A percentile compares a stretch with the other conserved stretches of the same genome.
These are phyloP conservation scores for Chloranthus sessilifolius DNA, from an alignment of 164 flowering plant genomes.

Conservation along the genomic window DNA sequence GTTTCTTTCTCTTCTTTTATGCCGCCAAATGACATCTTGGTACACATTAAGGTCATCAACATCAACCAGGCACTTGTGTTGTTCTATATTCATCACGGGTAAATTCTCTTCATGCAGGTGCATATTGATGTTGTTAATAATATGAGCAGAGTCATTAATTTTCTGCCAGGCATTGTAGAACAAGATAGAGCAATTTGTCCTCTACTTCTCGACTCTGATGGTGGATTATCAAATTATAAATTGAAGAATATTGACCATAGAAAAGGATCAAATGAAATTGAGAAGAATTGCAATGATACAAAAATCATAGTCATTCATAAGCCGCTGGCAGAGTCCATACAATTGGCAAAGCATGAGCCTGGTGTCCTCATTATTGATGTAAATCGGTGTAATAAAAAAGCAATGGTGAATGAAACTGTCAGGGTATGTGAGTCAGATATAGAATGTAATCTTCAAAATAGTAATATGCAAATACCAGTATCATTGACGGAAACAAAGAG, in stretches of 20 bases:
- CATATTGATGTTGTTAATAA: slow-evolving; percentile 8
- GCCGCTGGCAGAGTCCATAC: slow-evolving; percentile 6
- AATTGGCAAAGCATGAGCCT: neutral
- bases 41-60: too few species aligned
- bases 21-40: too few species aligned
- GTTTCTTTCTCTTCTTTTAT: neutral
- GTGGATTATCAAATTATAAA: slow-evolving; percentile 3
- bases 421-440: slow-evolving; percentile 1
- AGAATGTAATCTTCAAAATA: slow-evolving; percentile 1
- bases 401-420: slow-evolving; percentile 1
- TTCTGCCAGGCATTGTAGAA: slow-evolving; percentile 10
- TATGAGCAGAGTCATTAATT: slow-evolving; percentile 11
- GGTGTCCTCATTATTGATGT: slow-evolving; percentile 2
- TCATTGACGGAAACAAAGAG: slow-evolving; percentile 3
- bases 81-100: too few species aligned
- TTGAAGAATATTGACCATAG: slow-evolving; percentile 6
- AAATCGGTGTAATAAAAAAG: slow-evolving; percentile 3
- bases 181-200: slow-evolving; percentile 4
- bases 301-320: neutral
- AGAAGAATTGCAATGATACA: neutral
- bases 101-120: slow-evolving; percentile 20
- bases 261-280: slow-evolving; percentile 7
- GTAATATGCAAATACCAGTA: slow-evolving; percentile 1
- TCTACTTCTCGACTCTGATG: slow-evolving; percentile 9
- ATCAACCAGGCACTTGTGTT: too few species aligned